Evolutionary conservation across 257 asterid genomes (phyloP).

Genomic region (Fraxinus cuspidata): DNA sequence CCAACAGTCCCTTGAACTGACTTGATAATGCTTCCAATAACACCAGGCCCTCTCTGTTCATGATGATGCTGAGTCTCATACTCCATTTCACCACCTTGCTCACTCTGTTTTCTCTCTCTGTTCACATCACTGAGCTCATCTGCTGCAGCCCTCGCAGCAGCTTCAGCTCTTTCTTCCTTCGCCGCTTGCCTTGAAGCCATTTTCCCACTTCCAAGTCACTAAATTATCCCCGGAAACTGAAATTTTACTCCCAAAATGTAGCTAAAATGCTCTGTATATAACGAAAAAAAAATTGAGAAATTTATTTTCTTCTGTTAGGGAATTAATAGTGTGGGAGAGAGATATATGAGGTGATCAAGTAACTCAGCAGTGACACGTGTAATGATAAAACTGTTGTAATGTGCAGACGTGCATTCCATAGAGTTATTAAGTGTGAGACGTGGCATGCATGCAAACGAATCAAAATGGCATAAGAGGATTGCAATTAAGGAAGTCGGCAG

Average conservation of each 20-base stretch:
- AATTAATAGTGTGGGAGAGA: neutral
- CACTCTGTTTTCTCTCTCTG: constrained; percentile 40
- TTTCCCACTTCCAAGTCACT: neutral
- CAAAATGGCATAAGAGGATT: neutral
- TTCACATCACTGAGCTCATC: constrained; percentile 55
- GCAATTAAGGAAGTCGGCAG: too few relatives aligned
- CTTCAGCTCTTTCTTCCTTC: constrained; percentile 59
- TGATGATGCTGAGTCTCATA: neutral
- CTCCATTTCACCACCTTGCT: constrained; percentile 3
- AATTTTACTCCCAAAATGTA: neutral
- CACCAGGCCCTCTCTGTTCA: constrained; percentile 42
- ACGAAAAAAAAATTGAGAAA: too few relatives aligned
- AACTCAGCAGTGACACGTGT: constrained; percentile 20
- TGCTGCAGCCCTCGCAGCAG: constrained; percentile 56
- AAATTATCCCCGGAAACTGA: neutral
- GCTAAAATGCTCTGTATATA: neutral
- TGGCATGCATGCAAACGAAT: neutral
- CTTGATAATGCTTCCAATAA: constrained; percentile 39
- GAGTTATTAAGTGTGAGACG: neutral
- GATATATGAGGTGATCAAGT: neutral
- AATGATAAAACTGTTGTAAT: neutral
- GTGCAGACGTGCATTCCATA: neutral
- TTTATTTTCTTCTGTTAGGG: neutral
- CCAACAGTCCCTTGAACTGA: constrained; percentile 42
- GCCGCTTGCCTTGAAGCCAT: constrained; percentile 53